A percentile compares a stretch with the other conserved stretches of the same genome.
phyloP scores from a whole-genome alignment of 768 basidiomycete genomes.

The Lactarius akahatsu region DNA sequence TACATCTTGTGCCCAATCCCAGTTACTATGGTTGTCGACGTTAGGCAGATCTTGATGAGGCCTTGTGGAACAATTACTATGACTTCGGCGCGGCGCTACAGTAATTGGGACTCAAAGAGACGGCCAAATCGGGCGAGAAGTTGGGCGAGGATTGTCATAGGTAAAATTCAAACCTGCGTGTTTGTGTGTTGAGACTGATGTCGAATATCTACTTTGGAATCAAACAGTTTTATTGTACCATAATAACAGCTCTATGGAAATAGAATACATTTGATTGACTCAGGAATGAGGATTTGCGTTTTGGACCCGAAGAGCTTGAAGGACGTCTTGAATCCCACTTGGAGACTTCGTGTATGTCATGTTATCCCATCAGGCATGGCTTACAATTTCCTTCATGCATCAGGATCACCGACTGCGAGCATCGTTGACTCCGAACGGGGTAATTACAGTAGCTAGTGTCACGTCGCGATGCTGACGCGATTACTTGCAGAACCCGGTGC shows the following conservation, averaged over 20 bases:
- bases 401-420: conserved; percentile 67
- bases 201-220: too few relatives aligned
- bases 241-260: too few relatives aligned
- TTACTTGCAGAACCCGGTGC: too few relatives aligned
- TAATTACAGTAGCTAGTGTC: conserved; percentile 68
- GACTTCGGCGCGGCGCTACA: not conserved
- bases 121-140: too few relatives aligned
- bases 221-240: too few relatives aligned
- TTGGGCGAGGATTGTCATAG: too few relatives aligned
- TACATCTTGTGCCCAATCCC: not conserved
- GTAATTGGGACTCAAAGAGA: not conserved
- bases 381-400: conserved; percentile 2
- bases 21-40: not conserved
- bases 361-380: not conserved
- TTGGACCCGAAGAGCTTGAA: conserved; percentile 87
- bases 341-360: conserved; percentile 75
- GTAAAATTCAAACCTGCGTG: too few relatives aligned
- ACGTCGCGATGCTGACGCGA: too few relatives aligned
- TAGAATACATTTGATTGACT: conserved; percentile 33
- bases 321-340: conserved; percentile 95
- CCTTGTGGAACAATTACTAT: not conserved
- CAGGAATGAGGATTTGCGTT: conserved; percentile 88
- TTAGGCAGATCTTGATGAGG: not conserved
- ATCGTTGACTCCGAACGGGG: conserved; percentile 73
- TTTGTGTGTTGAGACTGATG: too few relatives aligned